A percentile compares a stretch with the other conserved stretches of the same genome.
phyloP scores from a whole-genome alignment of 257 asterid genomes.

The Fraxinus americana region DNA sequence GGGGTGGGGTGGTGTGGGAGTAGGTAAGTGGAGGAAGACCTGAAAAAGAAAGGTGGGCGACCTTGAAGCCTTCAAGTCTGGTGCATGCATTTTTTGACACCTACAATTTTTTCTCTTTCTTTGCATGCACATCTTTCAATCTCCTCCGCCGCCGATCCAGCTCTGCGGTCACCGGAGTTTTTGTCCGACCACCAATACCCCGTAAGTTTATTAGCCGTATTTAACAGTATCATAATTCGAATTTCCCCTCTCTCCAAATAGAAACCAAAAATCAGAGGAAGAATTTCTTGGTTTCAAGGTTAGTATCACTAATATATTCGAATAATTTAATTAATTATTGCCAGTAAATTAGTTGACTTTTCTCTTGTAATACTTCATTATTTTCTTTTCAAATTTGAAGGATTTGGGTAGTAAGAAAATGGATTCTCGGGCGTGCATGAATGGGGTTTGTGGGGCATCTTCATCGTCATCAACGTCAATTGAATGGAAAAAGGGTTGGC shows the following conservation, averaged over 20 bases:
- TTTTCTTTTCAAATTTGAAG: slow-evolving; percentile 11
- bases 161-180: slow-evolving; percentile 23
- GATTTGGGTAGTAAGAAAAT: slow-evolving; percentile 20
- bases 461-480: slow-evolving; percentile 37
- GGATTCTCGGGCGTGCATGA: slow-evolving; percentile 74
- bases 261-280: not conserved
- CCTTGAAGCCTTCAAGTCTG: slow-evolving; percentile 26
- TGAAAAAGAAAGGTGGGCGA: slow-evolving; percentile 28
- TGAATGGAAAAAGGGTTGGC: slow-evolving; percentile 80
- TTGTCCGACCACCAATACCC: not conserved
- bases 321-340: not conserved
- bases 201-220: not conserved
- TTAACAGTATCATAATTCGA: slow-evolving; percentile 2
- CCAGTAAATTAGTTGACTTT: not conserved
- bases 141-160: not conserved
- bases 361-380: not conserved
- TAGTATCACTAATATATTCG: not conserved
- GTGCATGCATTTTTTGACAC: slow-evolving; percentile 21
- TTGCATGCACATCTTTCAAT: slow-evolving; percentile 21
- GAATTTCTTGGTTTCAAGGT: not conserved
- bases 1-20: not conserved
- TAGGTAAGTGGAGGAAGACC: slow-evolving; percentile 18
- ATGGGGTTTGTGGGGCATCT: slow-evolving; percentile 52
- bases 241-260: not conserved
- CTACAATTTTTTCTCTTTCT: slow-evolving; percentile 4